Evolutionary conservation across 768 basidiomycete species (phyloP).

Genomic region (Amanita inopinata): DNA sequence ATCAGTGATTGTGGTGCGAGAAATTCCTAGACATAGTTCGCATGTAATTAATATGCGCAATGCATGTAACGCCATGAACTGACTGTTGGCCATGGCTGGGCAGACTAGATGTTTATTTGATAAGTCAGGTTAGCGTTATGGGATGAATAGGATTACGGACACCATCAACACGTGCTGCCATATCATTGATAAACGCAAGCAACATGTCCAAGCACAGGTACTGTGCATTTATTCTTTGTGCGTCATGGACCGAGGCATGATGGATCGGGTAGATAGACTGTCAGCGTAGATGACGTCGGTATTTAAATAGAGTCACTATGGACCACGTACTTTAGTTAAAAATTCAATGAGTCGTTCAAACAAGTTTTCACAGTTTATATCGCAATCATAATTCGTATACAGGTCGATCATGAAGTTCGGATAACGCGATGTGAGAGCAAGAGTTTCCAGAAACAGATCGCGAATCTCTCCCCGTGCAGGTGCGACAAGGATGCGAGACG

Average conservation of each 20-base stretch:
- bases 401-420: conserved; percentile 93
- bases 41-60: conserved; percentile 3
- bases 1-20: conserved; percentile 48
- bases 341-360: conserved; percentile 88
- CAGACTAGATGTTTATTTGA: conserved; percentile 22
- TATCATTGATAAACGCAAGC: conserved; percentile 78
- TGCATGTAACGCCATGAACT: conserved; percentile 16
- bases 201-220: conserved; percentile 83
- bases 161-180: conserved; percentile 56
- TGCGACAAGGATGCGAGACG: conserved; percentile 49
- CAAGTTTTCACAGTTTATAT: conserved; percentile 92
- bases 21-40: conserved; percentile 33
- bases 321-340: conserved; percentile 67
- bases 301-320: neutral
- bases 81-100: conserved; percentile 57
- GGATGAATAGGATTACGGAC: conserved; percentile 22
- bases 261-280: conserved; percentile 77
- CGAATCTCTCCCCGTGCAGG: conserved; percentile 84
- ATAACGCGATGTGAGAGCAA: conserved; percentile 71
- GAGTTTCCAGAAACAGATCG: conserved; percentile 82
- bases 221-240: conserved; percentile 70
- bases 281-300: neutral
- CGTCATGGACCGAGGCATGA: conserved; percentile 45
- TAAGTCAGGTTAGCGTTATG: conserved; percentile 10
- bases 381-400: conserved; percentile 95